Percentiles rank a stretch among this genome's conserved stretches.
Conservation (phyloP, 2,329 filamentous ascomycete genomes). For the Blastomyces silverae region DNA sequence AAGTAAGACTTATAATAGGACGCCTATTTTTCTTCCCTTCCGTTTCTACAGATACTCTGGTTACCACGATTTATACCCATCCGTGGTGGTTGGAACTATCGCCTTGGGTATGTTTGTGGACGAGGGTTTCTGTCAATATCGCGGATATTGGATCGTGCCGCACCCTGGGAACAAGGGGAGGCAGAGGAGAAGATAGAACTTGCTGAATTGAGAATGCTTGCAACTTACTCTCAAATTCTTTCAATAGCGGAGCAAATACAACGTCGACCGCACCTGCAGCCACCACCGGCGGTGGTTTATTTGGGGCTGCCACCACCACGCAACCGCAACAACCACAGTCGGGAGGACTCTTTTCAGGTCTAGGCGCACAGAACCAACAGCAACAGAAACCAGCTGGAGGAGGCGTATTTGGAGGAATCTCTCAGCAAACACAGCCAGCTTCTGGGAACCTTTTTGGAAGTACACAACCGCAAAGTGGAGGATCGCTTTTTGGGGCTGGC, state of each 20-base stretch:
- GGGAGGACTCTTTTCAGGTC: slow-evolving; percentile 29
- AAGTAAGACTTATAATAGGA: slow-evolving; percentile 13
- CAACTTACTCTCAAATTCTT: slow-evolving; percentile 10
- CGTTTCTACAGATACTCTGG: not conserved
- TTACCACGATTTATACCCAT: not conserved
- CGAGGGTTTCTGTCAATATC: not conserved
- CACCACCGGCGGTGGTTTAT: slow-evolving; percentile 23
- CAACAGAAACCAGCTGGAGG: slow-evolving; percentile 23
- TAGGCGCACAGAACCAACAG: slow-evolving; percentile 24
- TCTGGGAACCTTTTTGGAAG: slow-evolving; percentile 22
- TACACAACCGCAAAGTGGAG: slow-evolving; percentile 11
- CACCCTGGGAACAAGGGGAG: not conserved
- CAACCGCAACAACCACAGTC: slow-evolving; percentile 32
- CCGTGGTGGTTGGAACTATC: not conserved
- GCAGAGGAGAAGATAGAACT: not conserved
- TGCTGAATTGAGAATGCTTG: slow-evolving; percentile 6
- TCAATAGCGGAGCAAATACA: slow-evolving; percentile 14
- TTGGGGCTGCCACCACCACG: slow-evolving; percentile 27
- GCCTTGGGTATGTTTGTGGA: too few relatives aligned
- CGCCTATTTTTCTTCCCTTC: not conserved
- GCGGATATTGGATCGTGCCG: not conserved
- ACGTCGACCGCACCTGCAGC: slow-evolving; percentile 3
- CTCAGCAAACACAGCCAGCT: slow-evolving; percentile 17
- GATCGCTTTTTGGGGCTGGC: slow-evolving; percentile 15
- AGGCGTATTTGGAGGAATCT: slow-evolving; percentile 14